Evolutionary conservation across 2,329 filamentous ascomycete genomes (phyloP).

Genomic region (Pyrenophora tritici-repentis): DNA sequence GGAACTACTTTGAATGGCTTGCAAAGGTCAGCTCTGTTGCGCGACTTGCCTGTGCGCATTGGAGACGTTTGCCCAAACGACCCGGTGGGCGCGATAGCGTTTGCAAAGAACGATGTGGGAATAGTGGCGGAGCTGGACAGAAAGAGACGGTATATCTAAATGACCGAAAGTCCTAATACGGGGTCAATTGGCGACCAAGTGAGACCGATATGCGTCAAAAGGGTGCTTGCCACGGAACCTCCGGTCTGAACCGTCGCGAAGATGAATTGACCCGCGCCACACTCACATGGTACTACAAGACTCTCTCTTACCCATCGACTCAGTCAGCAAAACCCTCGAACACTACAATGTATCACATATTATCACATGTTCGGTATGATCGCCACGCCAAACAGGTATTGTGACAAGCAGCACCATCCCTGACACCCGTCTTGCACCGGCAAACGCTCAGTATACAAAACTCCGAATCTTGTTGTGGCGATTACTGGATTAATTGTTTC

Average conservation of each 20-base stretch:
- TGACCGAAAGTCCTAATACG: too few relatives aligned
- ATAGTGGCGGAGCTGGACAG: constrained; percentile 23
- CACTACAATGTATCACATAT: constrained; percentile 1
- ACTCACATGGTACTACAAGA: not conserved
- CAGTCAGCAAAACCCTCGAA: not conserved
- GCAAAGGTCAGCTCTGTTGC: constrained; percentile 28
- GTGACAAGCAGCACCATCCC: not conserved
- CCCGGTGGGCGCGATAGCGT: constrained; percentile 34
- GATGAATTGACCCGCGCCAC: too few relatives aligned
- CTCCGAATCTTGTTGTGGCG: not conserved
- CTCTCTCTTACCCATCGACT: not conserved
- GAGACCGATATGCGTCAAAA: too few relatives aligned
- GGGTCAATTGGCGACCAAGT: not conserved
- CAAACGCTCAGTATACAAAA: constrained; percentile 11
- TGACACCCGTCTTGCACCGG: not conserved
- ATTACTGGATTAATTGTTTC: constrained; percentile 3
- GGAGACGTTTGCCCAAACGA: constrained; percentile 37
- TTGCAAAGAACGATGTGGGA: constrained; percentile 28
- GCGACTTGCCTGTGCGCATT: constrained; percentile 31
- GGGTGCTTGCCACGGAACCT: not conserved
- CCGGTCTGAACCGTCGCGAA: too few relatives aligned
- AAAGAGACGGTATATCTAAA: constrained; percentile 31
- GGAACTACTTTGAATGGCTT: constrained; percentile 13
- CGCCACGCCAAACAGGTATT: not conserved
- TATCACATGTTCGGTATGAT: not conserved